A percentile compares a stretch with the other conserved stretches of the same genome.
Conservation (phyloP, 306 rosid genomes). For the Fragaria ananassa region DNA sequence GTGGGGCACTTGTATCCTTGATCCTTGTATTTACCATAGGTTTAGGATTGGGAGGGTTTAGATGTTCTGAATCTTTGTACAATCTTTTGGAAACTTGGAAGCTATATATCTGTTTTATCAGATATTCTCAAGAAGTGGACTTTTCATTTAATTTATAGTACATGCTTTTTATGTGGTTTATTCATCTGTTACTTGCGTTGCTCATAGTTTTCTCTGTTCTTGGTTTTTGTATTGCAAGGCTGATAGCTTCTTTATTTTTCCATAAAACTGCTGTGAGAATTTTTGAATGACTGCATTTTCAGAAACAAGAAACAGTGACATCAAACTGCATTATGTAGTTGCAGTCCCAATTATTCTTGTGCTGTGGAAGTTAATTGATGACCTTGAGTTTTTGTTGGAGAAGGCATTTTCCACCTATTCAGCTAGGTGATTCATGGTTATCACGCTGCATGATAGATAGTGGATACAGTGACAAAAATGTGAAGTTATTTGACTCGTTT, state of each 20-base stretch:
- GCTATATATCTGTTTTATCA: background rate
- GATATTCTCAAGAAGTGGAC: conserved; percentile 3
- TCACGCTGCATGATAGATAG: background rate
- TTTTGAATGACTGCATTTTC: background rate
- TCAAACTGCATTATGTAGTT: background rate
- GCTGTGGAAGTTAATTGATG: background rate
- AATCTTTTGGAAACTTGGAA: background rate
- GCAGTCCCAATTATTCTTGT: background rate
- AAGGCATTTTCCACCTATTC: background rate
- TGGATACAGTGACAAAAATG: background rate
- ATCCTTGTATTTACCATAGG: background rate
- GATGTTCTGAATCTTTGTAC: conserved; percentile 11
- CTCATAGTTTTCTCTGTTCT: background rate
- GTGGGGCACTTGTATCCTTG: background rate
- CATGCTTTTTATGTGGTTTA: background rate
- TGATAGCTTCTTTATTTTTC: background rate
- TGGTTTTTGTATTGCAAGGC: background rate
- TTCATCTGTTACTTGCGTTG: background rate
- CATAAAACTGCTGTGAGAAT: background rate
- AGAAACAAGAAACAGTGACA: background rate
- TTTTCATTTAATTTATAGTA: background rate
- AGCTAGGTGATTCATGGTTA: background rate
- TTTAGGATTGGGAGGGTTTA: background rate
- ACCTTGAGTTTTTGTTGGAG: background rate
- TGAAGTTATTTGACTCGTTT: background rate